Evolutionary conservation across 345 rosid genomes (phyloP).

Genomic region (Populus davidiana): DNA sequence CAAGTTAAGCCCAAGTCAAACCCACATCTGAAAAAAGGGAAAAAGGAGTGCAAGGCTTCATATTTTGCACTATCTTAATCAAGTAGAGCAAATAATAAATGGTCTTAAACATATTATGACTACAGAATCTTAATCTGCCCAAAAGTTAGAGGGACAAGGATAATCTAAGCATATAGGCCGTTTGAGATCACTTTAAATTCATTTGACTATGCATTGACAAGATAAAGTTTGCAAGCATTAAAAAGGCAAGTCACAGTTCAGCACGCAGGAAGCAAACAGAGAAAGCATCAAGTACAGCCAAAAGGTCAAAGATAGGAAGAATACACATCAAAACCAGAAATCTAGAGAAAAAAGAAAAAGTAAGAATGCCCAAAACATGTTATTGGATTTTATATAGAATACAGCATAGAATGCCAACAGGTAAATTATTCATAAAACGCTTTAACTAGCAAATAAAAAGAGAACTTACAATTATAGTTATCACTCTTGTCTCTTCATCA

Average conservation of each 20-base stretch:
- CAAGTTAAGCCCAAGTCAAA: not conserved
- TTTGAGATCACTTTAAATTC: not conserved
- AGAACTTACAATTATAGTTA: slow-evolving; percentile 29
- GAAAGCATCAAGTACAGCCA: not conserved
- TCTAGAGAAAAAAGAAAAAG: not conserved
- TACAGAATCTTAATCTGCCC: not conserved
- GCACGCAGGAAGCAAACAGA: not conserved
- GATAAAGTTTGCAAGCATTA: not conserved
- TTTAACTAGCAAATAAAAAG: not conserved
- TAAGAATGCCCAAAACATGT: not conserved
- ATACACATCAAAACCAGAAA: not conserved
- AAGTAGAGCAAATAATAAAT: too few species aligned
- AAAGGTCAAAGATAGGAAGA: not conserved
- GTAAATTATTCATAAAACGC: not conserved
- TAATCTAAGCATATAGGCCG: not conserved
- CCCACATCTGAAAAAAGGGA: not conserved
- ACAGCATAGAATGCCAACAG: not conserved
- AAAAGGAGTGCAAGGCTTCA: too few species aligned
- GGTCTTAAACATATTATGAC: not conserved
- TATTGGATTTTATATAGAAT: not conserved
- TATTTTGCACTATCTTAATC: not conserved
- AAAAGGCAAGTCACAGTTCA: not conserved
- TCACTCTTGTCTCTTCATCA: slow-evolving; percentile 25
- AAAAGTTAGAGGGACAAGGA: too few species aligned
- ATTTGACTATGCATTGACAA: not conserved